These are phyloP conservation scores for Paraurostyla sp. DNA, from an alignment of 73 alveolate species.

Conservation along the genomic window DNA sequence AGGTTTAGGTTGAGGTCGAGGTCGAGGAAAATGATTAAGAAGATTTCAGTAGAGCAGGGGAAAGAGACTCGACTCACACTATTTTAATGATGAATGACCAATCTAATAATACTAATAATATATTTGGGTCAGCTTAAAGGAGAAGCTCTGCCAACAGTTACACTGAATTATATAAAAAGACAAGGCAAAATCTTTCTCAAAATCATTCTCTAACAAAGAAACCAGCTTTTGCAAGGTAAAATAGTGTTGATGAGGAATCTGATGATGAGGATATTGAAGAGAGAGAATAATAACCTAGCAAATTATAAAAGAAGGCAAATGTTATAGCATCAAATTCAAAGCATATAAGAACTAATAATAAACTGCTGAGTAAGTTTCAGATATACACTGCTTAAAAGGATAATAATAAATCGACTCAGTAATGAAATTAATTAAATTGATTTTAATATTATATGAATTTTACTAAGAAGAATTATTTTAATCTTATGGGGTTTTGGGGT, in stretches of 20 bases:
- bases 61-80: neutral
- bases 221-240: neutral
- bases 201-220: neutral
- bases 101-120: neutral
- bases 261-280: neutral
- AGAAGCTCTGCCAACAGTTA: neutral
- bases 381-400: neutral
- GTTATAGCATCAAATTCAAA: neutral
- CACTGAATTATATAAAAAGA: neutral
- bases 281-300: neutral
- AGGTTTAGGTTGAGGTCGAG: conserved; percentile 37
- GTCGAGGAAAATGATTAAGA: neutral
- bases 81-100: neutral
- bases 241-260: neutral
- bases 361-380: neutral
- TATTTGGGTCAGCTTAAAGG: neutral
- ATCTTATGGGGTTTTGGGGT: no score
- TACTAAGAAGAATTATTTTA: no score
- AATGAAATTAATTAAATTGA: no score
- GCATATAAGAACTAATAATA: neutral
- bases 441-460: no score
- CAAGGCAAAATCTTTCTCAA: neutral
- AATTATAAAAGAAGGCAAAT: neutral
- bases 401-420: neutral
- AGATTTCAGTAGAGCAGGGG: neutral